A percentile compares a stretch with the other conserved stretches of the same genome.
phyloP scores from a whole-genome alignment of 768 basidiomycete genomes.

The Lentinula boryana region DNA sequence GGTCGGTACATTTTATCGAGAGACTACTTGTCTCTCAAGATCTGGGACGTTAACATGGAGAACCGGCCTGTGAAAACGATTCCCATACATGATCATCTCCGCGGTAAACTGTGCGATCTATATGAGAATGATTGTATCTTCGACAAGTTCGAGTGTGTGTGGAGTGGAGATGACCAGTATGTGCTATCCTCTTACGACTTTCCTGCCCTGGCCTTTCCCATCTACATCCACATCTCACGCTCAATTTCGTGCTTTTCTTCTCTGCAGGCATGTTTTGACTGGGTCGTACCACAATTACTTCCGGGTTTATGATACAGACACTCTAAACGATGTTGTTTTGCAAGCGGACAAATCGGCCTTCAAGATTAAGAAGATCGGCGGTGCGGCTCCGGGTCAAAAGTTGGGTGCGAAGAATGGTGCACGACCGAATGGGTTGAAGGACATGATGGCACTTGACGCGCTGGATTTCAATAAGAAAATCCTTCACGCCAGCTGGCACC shows the following conservation, averaged over 20 bases:
- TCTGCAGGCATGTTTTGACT: constrained; percentile 90
- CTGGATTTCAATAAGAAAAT: constrained; percentile 98
- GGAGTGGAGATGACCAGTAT: constrained; percentile 93
- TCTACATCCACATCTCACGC: background rate
- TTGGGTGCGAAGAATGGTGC: constrained; percentile 69
- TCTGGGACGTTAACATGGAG: constrained; percentile 99
- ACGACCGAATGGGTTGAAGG: constrained; percentile 66
- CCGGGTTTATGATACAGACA: constrained; percentile 96
- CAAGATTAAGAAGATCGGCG: constrained; percentile 98
- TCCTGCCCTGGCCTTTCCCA: background rate
- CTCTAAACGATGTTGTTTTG: constrained; percentile 81
- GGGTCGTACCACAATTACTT: constrained; percentile 99
- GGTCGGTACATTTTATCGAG: constrained; percentile 95
- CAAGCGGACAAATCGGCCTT: constrained; percentile 99
- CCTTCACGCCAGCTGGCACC: constrained; percentile 95
- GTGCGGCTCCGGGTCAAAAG: constrained; percentile 68
- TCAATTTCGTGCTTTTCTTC: background rate
- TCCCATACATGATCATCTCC: constrained; percentile 95
- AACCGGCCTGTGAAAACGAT: constrained; percentile 94
- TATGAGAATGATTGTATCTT: constrained; percentile 99
- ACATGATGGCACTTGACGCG: constrained; percentile 82
- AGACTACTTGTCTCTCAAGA: constrained; percentile 96
- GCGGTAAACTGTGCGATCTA: constrained; percentile 95
- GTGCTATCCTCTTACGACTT: constrained; percentile 30
- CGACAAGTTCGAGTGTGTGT: constrained; percentile 99